Conservation (phyloP, 2,329 filamentous ascomycete genomes). For the Stagonosporopsis chrysanthemi region DNA sequence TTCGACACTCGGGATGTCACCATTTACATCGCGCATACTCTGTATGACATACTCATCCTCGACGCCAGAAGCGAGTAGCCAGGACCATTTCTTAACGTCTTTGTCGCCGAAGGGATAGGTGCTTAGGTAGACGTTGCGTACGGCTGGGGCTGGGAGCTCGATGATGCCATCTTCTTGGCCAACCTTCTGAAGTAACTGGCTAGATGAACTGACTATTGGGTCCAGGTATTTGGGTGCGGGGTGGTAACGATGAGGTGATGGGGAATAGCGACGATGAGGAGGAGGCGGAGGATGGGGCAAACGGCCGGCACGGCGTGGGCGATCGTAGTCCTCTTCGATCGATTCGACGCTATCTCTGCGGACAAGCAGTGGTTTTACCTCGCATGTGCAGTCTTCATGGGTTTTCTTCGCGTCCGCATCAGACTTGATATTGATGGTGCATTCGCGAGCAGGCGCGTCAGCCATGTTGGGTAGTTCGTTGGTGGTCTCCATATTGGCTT, state of each 20-base stretch:
- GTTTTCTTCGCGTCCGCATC: slow-evolving; percentile 5
- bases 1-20: slow-evolving; percentile 7
- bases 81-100: slow-evolving; percentile 36
- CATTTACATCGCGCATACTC: slow-evolving; percentile 1
- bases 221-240: not conserved
- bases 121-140: slow-evolving; percentile 29
- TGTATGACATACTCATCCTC: slow-evolving; percentile 26
- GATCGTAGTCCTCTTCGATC: slow-evolving; percentile 17
- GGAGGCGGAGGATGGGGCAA: not conserved
- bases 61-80: slow-evolving; percentile 27
- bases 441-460: not conserved
- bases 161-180: slow-evolving; percentile 28
- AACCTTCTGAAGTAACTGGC: slow-evolving; percentile 25
- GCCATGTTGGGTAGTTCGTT: slow-evolving; percentile 18
- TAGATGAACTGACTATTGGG: slow-evolving; percentile 22
- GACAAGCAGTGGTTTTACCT: slow-evolving; percentile 8
- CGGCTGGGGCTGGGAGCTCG: slow-evolving; percentile 27
- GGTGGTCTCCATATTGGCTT: slow-evolving; percentile 19
- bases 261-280: slow-evolving; percentile 16
- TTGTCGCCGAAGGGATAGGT: slow-evolving; percentile 36
- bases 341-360: slow-evolving; percentile 22
- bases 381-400: slow-evolving; percentile 8
- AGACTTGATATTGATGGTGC: not conserved
- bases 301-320: slow-evolving; percentile 16
- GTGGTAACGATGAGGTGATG: slow-evolving; percentile 10